Evolutionary conservation across 441 rosid species (phyloP).

Genomic region (Aquilaria agallochum): DNA sequence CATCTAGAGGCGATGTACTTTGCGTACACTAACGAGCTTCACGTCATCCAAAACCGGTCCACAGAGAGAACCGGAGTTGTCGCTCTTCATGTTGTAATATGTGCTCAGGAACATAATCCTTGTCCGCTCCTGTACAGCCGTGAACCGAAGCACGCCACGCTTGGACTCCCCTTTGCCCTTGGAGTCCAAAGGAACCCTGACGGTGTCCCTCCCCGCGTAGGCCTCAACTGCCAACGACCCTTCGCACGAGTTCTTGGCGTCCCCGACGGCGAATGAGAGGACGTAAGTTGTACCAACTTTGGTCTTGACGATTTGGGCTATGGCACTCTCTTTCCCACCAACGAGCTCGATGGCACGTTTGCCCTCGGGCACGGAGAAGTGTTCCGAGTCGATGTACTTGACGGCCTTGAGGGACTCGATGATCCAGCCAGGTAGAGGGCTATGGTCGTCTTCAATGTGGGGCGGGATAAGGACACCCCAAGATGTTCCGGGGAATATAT

Average conservation of each 20-base stretch:
- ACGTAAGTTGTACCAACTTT: slow-evolving; percentile 34
- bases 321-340: slow-evolving; percentile 79
- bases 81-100: slow-evolving; percentile 58
- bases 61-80: slow-evolving; percentile 68
- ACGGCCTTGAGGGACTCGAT: slow-evolving; percentile 87
- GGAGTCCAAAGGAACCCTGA: slow-evolving; percentile 44
- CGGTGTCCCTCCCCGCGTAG: slow-evolving; percentile 41
- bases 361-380: slow-evolving; percentile 56
- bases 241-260: slow-evolving; percentile 52
- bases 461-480: slow-evolving; percentile 82
- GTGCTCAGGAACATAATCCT: slow-evolving; percentile 67
- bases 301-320: slow-evolving; percentile 56
- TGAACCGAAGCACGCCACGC: slow-evolving; percentile 39
- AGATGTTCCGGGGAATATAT: slow-evolving; percentile 39
- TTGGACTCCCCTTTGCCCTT: slow-evolving; percentile 70
- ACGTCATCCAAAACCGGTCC: slow-evolving; percentile 80
- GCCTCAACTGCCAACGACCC: slow-evolving; percentile 70
- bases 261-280: slow-evolving; percentile 58
- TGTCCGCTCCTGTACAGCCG: slow-evolving; percentile 45
- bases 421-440: slow-evolving; percentile 81
- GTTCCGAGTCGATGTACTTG: slow-evolving; percentile 58
- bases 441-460: slow-evolving; percentile 64
- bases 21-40: slow-evolving; percentile 41
- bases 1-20: slow-evolving; percentile 10
- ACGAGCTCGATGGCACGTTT: slow-evolving; percentile 64